These are phyloP conservation scores for Grigorovia humatica DNA, from an alignment of 805 yeast genomes.

Conservation along the genomic window DNA sequence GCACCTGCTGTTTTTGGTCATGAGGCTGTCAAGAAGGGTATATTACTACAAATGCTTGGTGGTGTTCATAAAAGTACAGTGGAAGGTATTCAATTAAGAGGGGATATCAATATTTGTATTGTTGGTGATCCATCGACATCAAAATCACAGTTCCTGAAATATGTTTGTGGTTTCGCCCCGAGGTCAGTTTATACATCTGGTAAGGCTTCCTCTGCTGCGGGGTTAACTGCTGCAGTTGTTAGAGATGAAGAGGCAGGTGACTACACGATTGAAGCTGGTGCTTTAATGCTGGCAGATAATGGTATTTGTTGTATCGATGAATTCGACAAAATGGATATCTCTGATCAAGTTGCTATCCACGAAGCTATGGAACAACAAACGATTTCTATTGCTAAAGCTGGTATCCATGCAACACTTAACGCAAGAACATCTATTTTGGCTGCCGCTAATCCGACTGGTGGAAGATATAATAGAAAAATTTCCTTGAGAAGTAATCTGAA, in stretches of 20 bases:
- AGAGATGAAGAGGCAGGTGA: slow-evolving; percentile 97
- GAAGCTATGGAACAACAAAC: slow-evolving; percentile 99
- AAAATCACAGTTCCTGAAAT: slow-evolving; percentile 89
- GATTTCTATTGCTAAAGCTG: slow-evolving; percentile 96
- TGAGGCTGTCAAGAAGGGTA: slow-evolving; percentile 86
- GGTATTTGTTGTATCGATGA: slow-evolving; percentile 98
- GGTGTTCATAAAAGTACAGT: slow-evolving; percentile 92
- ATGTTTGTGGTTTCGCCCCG: slow-evolving; percentile 84
- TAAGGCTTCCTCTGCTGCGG: slow-evolving; percentile 97
- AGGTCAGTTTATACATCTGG: slow-evolving; percentile 96
- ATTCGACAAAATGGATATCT: slow-evolving; percentile 92
- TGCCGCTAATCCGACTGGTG: slow-evolving; percentile 98
- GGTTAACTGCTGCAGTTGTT: slow-evolving; percentile 95
- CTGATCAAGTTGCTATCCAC: slow-evolving; percentile 96
- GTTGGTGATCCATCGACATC: slow-evolving; percentile 98
- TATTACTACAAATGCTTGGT: slow-evolving; percentile 77
- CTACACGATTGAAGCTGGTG: slow-evolving; percentile 96
- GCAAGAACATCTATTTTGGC: slow-evolving; percentile 95
- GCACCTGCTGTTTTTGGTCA: slow-evolving; percentile 98
- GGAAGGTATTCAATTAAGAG: slow-evolving; percentile 91
- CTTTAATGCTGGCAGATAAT: slow-evolving; percentile 94
- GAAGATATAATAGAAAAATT: slow-evolving; percentile 81
- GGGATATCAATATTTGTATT: slow-evolving; percentile 90
- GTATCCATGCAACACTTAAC: slow-evolving; percentile 94
- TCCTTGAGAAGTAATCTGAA: slow-evolving; percentile 78